Base-by-base conservation (phyloP, 73 alveolate genomes). In the Uronychia setigera region DNA sequence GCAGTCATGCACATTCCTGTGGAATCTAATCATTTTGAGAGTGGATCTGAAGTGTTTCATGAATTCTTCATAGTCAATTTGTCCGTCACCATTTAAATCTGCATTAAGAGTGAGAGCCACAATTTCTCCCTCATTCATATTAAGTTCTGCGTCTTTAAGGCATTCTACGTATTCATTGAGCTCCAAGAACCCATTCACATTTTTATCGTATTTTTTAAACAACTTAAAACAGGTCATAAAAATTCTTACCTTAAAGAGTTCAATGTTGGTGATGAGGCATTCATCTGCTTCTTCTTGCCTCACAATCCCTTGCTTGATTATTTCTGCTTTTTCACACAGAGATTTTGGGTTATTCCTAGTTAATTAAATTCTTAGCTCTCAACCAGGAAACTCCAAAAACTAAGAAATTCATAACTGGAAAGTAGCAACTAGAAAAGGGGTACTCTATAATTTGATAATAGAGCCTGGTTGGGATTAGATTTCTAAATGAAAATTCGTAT, bases 51-150 rank as follows among this genome's bases (percentile, higher is more conserved):
- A 89, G 76, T 89, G 92, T 87, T 84, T 83, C 95, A 89, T 89
- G 87, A 89, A 89, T 79, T 89, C 95, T 80, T 89, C 95, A 59
- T 84, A 89, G 58, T 89, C 95, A 35, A 89, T 89, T 34, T 81
- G 67, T 30, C 89, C 92, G 58, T 89, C 95, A 0, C 92, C 92
- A 74, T 89, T 89, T 29, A 87, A 60, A 78, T 89, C 95, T 19
- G 95, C 92, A 26, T 81, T 84, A 27, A 89, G 76, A 1, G 89
- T 86, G 28, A 89, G 74, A 29, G 95, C 76, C 30, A 80, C 80
- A 33, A 89, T 81, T 60, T 89, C 95, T 30, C 79, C 80, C 77
- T 77, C 78, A 29, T 88, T 32, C 33, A 89, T 30, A 28, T 84
- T 35, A 31, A 84, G 86, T 19, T 77, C 77, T n/a, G 60, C 59